Conservation (phyloP, 2,329 filamentous ascomycete species). For the Hypoxylon sp. region DNA sequence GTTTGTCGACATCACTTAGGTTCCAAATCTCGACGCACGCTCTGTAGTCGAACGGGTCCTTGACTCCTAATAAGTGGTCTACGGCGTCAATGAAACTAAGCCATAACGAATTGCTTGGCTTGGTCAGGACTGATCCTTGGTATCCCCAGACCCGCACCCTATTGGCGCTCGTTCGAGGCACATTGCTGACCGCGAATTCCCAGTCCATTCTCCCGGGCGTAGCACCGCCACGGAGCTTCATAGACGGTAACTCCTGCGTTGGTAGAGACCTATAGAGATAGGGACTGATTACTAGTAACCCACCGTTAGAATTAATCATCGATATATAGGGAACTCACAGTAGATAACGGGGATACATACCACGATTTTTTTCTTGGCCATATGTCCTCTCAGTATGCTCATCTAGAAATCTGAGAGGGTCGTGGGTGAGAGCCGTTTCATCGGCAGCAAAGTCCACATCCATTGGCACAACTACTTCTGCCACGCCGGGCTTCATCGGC, state of each 20-base stretch:
- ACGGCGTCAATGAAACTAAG: constrained; percentile 32
- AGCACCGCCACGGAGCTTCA: constrained; percentile 36
- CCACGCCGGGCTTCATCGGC: constrained; percentile 54
- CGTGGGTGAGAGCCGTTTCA: not conserved
- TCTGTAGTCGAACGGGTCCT: constrained; percentile 24
- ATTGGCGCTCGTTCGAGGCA: not conserved
- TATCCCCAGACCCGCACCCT: constrained; percentile 33
- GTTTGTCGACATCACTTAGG: not conserved
- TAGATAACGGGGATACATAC: constrained; percentile 20
- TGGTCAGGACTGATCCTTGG: constrained; percentile 34
- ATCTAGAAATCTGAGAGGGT: constrained; percentile 49
- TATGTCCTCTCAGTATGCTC: constrained; percentile 36
- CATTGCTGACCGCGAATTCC: constrained; percentile 7
- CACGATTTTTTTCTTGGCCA: constrained; percentile 25
- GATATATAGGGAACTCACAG: not conserved
- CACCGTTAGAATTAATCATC: constrained; percentile 9
- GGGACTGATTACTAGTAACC: constrained; percentile 2
- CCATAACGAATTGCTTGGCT: constrained; percentile 7
- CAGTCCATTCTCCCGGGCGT: constrained; percentile 4
- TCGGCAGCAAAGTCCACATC: constrained; percentile 39
- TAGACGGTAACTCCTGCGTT: constrained; percentile 29
- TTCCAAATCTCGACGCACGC: constrained; percentile 46
- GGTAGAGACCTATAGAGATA: constrained; percentile 4
- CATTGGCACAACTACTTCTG: constrained; percentile 10
- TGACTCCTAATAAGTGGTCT: constrained; percentile 41